These are phyloP conservation scores for Aspergillus vadensis DNA, from an alignment of 2,329 filamentous ascomycete species.

Conservation along the genomic window DNA sequence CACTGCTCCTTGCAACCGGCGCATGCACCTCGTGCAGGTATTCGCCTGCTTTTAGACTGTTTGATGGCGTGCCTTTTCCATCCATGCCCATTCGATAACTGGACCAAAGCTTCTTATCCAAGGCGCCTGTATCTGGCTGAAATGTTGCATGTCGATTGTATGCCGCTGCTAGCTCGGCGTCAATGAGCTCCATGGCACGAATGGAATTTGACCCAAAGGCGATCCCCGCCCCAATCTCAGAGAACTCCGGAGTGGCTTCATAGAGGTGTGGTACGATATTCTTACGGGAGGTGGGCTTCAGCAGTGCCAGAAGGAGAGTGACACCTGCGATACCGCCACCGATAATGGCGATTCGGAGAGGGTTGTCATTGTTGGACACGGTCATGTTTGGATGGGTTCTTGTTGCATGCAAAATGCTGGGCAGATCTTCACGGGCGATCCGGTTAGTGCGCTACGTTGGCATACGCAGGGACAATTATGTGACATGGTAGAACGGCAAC, in stretches of 20 bases:
- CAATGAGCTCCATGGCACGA: neutral
- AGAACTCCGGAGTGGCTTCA: neutral
- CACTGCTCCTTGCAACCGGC: conserved; percentile 3
- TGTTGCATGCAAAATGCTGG: neutral
- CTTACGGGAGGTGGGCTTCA: neutral
- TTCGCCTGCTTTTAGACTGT: neutral
- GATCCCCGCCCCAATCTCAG: conserved; percentile 5
- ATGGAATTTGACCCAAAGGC: conserved; percentile 6
- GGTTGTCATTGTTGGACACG: neutral
- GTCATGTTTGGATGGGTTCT: neutral
- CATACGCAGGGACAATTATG: neutral
- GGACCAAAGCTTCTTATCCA: neutral
- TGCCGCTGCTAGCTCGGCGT: neutral
- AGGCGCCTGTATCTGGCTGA: neutral
- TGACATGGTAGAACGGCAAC: too few species aligned
- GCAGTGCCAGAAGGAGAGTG: neutral
- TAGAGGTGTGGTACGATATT: neutral
- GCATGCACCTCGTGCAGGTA: conserved; percentile 4
- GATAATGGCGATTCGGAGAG: conserved; percentile 9
- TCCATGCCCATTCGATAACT: conserved; percentile 9
- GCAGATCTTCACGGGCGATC: neutral
- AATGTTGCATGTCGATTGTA: conserved; percentile 1
- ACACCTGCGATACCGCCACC: conserved; percentile 10
- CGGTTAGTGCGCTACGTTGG: neutral
- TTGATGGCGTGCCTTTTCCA: neutral